Conservation (phyloP, 495 filamentous ascomycete genomes). For the Parathielavia hyrcaniae region DNA sequence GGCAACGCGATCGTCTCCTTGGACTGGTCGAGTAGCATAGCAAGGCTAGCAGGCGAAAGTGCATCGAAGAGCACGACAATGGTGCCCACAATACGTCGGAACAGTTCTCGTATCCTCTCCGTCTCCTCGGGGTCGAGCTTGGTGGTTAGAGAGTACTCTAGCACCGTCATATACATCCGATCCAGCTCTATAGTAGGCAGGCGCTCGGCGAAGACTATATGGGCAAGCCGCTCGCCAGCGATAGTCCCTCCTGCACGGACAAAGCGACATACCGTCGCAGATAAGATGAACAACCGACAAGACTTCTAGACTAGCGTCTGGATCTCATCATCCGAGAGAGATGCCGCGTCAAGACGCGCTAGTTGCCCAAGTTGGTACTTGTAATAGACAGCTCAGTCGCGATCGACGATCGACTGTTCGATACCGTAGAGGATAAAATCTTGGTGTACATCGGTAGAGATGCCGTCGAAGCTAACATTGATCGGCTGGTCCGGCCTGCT, state of each 20-base stretch:
- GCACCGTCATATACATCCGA: background rate
- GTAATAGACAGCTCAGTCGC: background rate
- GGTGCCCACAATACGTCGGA: background rate
- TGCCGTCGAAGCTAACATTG: background rate
- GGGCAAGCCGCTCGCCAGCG: background rate
- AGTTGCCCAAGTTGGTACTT: background rate
- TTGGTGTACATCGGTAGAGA: background rate
- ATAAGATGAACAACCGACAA: background rate
- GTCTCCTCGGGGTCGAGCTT: background rate
- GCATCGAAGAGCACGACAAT: conserved; percentile 2
- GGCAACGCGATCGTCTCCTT: background rate
- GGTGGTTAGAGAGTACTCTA: background rate
- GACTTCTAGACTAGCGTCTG: background rate
- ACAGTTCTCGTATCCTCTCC: background rate
- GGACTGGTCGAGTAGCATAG: background rate
- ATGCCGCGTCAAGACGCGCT: background rate
- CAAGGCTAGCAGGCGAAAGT: background rate
- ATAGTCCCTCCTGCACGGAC: background rate
- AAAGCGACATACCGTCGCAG: conserved; percentile 4
- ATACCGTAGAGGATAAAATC: background rate
- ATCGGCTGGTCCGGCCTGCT: background rate
- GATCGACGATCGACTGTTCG: background rate
- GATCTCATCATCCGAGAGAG: background rate
- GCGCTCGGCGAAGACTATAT: background rate
- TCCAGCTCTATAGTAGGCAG: background rate